These are phyloP conservation scores for Apiosordaria backusii DNA, from an alignment of 495 filamentous ascomycete genomes.

Conservation along the genomic window DNA sequence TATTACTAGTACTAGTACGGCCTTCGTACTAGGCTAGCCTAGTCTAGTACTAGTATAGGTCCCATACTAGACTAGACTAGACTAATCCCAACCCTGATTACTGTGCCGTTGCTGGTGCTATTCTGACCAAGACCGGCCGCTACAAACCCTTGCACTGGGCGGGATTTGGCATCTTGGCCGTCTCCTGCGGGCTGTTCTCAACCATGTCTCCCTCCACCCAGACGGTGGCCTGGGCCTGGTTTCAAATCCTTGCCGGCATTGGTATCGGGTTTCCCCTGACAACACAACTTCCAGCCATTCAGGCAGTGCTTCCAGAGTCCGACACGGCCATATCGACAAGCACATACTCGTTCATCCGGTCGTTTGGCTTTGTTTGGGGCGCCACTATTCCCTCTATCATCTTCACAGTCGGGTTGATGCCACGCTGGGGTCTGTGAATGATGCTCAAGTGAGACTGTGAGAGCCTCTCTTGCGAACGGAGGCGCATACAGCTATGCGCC, in stretches of 20 bases:
- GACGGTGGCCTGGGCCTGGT: constrained; percentile 28
- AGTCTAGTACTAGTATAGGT: too few species aligned
- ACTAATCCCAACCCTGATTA: constrained; percentile 4
- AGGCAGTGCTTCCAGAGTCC: constrained; percentile 28
- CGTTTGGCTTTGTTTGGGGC: constrained; percentile 47
- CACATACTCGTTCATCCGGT: constrained; percentile 37
- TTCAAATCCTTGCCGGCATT: constrained; percentile 20
- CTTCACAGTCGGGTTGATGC: constrained; percentile 18
- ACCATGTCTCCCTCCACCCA: constrained; percentile 27
- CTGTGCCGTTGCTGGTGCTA: constrained; percentile 25
- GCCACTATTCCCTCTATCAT: constrained; percentile 23
- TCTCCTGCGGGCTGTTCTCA: constrained; percentile 42
- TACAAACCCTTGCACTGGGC: constrained; percentile 39
- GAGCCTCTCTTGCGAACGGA: constrained; percentile 10
- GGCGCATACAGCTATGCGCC: constrained; percentile 14
- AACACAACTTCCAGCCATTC: constrained; percentile 32
- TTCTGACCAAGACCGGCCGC: constrained; percentile 35
- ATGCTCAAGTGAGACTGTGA: constrained; percentile 2
- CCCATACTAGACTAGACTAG: too few species aligned
- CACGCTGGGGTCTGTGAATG: constrained; percentile 25
- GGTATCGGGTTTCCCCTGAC: constrained; percentile 28
- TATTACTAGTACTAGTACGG: too few species aligned
- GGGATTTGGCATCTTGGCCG: constrained; percentile 31
- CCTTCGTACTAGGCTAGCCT: too few species aligned
- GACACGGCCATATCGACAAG: constrained; percentile 17